Conservation (phyloP, 2,329 filamentous ascomycete genomes). For the Thelonectria blattea region DNA sequence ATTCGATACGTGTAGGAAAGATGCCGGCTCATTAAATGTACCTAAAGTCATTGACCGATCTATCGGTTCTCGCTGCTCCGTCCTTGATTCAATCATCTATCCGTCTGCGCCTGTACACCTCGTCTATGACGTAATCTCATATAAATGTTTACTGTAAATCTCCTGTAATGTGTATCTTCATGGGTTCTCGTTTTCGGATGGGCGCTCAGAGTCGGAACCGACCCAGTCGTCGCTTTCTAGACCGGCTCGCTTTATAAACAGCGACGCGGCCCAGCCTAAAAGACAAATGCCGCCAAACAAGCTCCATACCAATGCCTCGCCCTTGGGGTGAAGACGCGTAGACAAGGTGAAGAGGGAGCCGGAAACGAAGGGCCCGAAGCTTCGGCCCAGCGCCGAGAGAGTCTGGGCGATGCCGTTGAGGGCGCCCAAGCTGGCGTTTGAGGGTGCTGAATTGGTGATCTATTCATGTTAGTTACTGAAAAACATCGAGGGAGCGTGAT, state of each 20-base stretch:
- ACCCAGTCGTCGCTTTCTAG: slow-evolving; percentile 65
- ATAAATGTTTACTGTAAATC: background rate
- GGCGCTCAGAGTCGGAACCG: slow-evolving; percentile 38
- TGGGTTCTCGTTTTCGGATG: slow-evolving; percentile 32
- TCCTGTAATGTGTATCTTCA: background rate
- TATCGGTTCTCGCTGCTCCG: background rate
- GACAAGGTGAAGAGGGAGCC: slow-evolving; percentile 85
- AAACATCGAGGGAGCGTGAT: no score
- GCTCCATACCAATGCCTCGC: slow-evolving; percentile 85
- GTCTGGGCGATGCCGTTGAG: slow-evolving; percentile 95
- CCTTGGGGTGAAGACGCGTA: slow-evolving; percentile 74
- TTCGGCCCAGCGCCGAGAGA: slow-evolving; percentile 86
- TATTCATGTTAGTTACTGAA: slow-evolving; percentile 41
- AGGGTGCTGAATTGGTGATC: slow-evolving; percentile 93
- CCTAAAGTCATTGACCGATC: background rate
- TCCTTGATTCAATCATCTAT: background rate
- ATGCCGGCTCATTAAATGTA: background rate
- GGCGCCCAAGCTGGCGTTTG: slow-evolving; percentile 83
- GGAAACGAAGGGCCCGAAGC: slow-evolving; percentile 86
- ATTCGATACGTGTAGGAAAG: background rate
- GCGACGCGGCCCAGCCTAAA: slow-evolving; percentile 78
- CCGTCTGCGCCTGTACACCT: background rate
- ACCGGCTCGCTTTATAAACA: slow-evolving; percentile 72
- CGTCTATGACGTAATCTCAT: slow-evolving; percentile 7
- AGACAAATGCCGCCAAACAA: slow-evolving; percentile 85